Percentiles rank a stretch among this genome's conserved stretches.
Conservation (phyloP, 2,329 filamentous ascomycete genomes). For the Alternaria brassicicola region DNA sequence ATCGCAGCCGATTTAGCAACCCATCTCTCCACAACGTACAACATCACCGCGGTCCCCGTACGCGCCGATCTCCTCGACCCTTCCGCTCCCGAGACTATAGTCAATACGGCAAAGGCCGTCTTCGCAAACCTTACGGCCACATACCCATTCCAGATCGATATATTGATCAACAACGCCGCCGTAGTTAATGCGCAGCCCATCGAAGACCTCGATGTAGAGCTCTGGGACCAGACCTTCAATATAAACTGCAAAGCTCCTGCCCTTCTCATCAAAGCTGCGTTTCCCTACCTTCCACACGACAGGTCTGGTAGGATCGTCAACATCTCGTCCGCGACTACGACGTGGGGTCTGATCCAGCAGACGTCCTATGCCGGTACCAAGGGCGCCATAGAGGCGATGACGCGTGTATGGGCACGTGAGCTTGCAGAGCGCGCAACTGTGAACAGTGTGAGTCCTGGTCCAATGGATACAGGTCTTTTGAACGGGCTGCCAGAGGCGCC, state of each 20-base stretch:
- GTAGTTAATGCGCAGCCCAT: conserved; percentile 12
- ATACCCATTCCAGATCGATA: conserved; percentile 10
- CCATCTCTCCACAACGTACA: conserved; percentile 14
- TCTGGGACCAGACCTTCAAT: conserved; percentile 14
- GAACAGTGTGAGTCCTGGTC: conserved; percentile 10
- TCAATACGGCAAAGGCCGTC: conserved; percentile 8
- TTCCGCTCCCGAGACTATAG: conserved; percentile 8
- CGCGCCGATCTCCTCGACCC: conserved; percentile 12
- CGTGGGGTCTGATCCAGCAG: conserved; percentile 12
- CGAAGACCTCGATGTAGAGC: conserved; percentile 8
- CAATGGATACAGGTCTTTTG: conserved; percentile 12
- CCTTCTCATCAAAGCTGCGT: conserved; percentile 9
- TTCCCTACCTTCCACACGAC: conserved; percentile 8
- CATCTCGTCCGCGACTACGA: conserved; percentile 13
- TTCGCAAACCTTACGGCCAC: conserved; percentile 5
- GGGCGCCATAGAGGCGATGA: conserved; percentile 13
- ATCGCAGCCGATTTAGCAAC: conserved; percentile 6
- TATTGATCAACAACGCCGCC: conserved; percentile 12
- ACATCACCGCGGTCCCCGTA: conserved; percentile 9
- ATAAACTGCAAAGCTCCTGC: conserved; percentile 14
- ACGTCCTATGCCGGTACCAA: conserved; percentile 13
- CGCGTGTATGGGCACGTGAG: conserved; percentile 13
- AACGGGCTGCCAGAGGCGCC: conserved; percentile 9
- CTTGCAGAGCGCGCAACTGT: conserved; percentile 9
- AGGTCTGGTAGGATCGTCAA: conserved; percentile 12